Percentiles rank a stretch among this genome's conserved stretches.
Evolutionary conservation across 2,329 filamentous ascomycete species (phyloP).

Genomic region (Fusarium tjaetaba): DNA sequence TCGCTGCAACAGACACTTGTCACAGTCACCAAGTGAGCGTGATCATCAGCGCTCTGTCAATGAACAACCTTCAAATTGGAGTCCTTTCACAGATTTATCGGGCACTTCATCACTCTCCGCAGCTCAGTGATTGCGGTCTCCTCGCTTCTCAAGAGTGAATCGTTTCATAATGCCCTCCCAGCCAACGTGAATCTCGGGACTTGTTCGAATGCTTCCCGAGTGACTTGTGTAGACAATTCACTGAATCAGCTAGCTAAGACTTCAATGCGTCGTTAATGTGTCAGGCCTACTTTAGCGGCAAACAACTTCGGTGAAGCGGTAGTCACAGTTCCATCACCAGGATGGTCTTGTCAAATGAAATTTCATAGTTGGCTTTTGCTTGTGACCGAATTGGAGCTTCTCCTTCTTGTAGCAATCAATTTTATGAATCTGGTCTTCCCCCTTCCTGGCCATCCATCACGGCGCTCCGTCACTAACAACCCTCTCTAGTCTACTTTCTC

Average conservation of each 20-base stretch:
- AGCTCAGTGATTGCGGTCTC: background rate
- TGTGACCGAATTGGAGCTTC: accelerated
- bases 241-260: accelerated
- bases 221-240: accelerated
- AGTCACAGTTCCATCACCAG: background rate
- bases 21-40: accelerated
- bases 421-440: too few relatives aligned
- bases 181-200: accelerated
- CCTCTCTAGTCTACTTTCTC: too few relatives aligned
- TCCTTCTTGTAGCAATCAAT: too few relatives aligned
- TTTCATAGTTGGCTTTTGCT: accelerated
- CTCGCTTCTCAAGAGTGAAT: background rate
- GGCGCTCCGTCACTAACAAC: too few relatives aligned
- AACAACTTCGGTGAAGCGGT: accelerated
- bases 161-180: accelerated
- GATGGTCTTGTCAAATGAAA: accelerated
- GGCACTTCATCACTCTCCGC: background rate
- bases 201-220: background rate
- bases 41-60: accelerated
- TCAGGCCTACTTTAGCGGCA: accelerated
- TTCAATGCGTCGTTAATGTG: accelerated
- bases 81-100: background rate
- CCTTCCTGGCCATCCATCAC: background rate
- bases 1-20: background rate
- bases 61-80: background rate